Evolutionary conservation across 495 filamentous ascomycete species (phyloP).

Genomic region (Penicillium cosmopolitanum): DNA sequence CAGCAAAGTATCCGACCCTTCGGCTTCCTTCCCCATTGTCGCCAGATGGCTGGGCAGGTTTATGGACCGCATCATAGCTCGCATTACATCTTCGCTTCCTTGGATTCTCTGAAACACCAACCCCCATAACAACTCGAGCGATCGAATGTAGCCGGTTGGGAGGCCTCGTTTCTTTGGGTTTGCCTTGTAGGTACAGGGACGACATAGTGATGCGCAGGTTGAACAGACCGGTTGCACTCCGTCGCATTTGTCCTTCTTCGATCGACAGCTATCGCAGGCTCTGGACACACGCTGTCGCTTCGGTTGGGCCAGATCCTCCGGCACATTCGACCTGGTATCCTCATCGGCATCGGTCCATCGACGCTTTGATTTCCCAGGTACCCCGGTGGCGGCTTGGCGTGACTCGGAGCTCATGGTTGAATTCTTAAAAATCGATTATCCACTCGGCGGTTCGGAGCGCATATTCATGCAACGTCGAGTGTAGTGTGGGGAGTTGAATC

Average conservation of each 20-base stretch:
- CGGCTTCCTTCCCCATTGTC: conserved; percentile 49
- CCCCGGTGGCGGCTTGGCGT: conserved; percentile 41
- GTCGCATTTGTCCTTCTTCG: conserved; percentile 69
- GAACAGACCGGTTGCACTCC: conserved; percentile 64
- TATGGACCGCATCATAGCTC: conserved; percentile 41
- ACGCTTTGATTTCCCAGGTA: conserved; percentile 39
- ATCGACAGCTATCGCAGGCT: conserved; percentile 70
- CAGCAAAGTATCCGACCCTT: conserved; percentile 49
- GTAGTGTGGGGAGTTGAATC: conserved; percentile 32
- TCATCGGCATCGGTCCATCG: conserved; percentile 40
- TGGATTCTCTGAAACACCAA: conserved; percentile 47
- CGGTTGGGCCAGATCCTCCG: conserved; percentile 37
- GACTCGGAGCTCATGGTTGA: conserved; percentile 46
- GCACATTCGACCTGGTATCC: conserved; percentile 28
- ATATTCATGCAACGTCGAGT: conserved; percentile 35
- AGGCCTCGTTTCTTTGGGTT: conserved; percentile 70
- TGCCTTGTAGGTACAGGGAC: conserved; percentile 67
- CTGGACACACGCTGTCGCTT: conserved; percentile 60
- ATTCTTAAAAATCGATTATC: conserved; percentile 35
- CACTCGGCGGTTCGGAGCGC: conserved; percentile 37
- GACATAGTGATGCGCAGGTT: conserved; percentile 62
- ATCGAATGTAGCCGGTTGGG: conserved; percentile 49
- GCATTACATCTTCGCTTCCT: conserved; percentile 50
- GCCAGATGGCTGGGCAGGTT: conserved; percentile 47
- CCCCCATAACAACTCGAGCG: conserved; percentile 46